Evolutionary conservation across 2,329 filamentous ascomycete genomes (phyloP), one percentile per base, ranked within the genome.

Genomic region (Arthrobotrys sphaeroides): DNA sequence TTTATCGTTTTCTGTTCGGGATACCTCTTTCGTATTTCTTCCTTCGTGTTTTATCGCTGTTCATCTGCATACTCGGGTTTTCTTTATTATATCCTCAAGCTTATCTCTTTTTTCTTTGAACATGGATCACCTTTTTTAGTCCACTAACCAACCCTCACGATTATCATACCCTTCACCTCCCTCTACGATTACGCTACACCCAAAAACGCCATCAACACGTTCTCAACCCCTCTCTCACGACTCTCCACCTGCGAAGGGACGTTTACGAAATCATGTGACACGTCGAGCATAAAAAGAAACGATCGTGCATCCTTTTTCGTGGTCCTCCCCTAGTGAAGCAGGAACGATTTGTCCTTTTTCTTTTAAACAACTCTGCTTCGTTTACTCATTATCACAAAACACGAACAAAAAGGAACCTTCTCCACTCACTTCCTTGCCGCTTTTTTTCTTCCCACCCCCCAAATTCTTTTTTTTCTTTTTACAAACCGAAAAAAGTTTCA

Each of bases 21-120:
- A 70, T 70, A 70, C 66, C 66, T 70, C 66, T 62, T 55, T 36
- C 22, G 61, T 51, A 22, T 51, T 49, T 55, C 60, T 62, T 62
- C 16, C 20, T 28, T 28, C 31, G 22, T 55, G 28, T 22, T 55
- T 55, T 55, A 7, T 38, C 7, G 7, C 31, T 12, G 7, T 10
- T 6, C 10, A 9, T 10, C 28, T 38, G 51, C 51, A 55, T 55
- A 38, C 16, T 38, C 31, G 18, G 31, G 38, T 49, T 22, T 36
- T 53, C 28, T 43, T 20, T 13, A 26, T 47, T 57, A 33, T 59
- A n/a, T n/a, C n/a, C n/a, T n/a, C n/a, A n/a, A n/a, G n/a, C 26
- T 22, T 51, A 26, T 40, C n/a, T 45, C 40, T 5, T 33, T 57
- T 49, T 59, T 67, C 28, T 28, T 68, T 22, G 26, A 28, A 26